Conservation (phyloP, 345 rosid genomes). For the Ceriops decandra region DNA sequence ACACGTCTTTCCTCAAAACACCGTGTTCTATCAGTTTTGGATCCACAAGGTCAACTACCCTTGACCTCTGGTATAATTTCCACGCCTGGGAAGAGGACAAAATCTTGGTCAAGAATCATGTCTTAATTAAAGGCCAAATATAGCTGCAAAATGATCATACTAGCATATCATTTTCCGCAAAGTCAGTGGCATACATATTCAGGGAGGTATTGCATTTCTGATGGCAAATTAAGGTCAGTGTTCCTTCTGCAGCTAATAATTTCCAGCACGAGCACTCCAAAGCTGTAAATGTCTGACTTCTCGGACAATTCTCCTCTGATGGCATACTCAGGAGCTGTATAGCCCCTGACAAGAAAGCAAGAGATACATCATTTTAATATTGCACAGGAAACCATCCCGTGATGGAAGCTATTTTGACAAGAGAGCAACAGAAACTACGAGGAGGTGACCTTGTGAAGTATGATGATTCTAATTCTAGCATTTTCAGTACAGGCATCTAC, state of each 20-base stretch:
- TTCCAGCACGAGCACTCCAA: constrained; percentile 63
- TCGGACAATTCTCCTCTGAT: constrained; percentile 62
- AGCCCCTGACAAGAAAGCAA: constrained; percentile 35
- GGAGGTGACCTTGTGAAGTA: not conserved
- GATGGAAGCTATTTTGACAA: not conserved
- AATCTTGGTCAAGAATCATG: not conserved
- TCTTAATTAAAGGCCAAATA: not conserved
- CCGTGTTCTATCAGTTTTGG: constrained; percentile 39
- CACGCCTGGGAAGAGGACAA: constrained; percentile 37
- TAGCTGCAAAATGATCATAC: not conserved
- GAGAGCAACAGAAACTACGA: not conserved
- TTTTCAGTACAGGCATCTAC: no score
- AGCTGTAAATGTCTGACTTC: constrained; percentile 68
- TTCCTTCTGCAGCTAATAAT: constrained; percentile 59
- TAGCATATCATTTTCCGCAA: not conserved
- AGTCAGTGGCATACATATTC: constrained; percentile 45
- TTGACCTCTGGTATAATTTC: constrained; percentile 46
- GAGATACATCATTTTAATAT: not conserved
- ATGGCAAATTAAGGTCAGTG: constrained; percentile 48
- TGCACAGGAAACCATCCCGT: not conserved
- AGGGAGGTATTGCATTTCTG: constrained; percentile 68
- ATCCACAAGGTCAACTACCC: constrained; percentile 42
- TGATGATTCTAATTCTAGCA: no score
- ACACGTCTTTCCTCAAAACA: constrained; percentile 33
- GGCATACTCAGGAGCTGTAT: constrained; percentile 70